Evolutionary conservation across 2,329 filamentous ascomycete species (phyloP).

Genomic region (Thelonectria olida): DNA sequence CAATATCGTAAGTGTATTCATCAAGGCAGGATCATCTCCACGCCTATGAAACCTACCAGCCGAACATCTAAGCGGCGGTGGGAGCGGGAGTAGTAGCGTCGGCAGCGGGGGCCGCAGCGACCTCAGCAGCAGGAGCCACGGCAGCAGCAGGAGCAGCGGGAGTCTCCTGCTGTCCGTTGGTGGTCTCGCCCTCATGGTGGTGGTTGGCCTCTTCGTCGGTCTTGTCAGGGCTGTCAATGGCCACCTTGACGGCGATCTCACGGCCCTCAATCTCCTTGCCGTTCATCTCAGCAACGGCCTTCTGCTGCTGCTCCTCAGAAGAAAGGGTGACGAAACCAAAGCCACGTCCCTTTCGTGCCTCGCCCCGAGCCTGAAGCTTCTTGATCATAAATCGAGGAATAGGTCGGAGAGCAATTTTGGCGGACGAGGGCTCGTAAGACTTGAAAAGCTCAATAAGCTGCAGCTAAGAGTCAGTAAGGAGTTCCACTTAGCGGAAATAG

Average conservation of each 20-base stretch:
- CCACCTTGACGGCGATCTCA: slow-evolving; percentile 99
- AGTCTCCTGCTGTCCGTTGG: slow-evolving; percentile 53
- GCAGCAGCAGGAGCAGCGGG: slow-evolving; percentile 30
- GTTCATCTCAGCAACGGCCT: slow-evolving; percentile 98
- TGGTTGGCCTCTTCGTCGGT: slow-evolving; percentile 82
- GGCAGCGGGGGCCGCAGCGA: slow-evolving; percentile 41
- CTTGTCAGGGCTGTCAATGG: slow-evolving; percentile 99
- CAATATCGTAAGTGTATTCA: slow-evolving; percentile 51
- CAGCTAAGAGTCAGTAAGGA: slow-evolving; percentile 34
- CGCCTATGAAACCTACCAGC: slow-evolving; percentile 38
- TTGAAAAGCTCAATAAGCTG: slow-evolving; percentile 98
- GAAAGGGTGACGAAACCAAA: slow-evolving; percentile 98
- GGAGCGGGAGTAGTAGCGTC: slow-evolving; percentile 38
- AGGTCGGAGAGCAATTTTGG: slow-evolving; percentile 98
- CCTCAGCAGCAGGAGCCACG: slow-evolving; percentile 41
- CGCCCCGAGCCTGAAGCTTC: slow-evolving; percentile 98
- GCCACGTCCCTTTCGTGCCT: slow-evolving; percentile 98
- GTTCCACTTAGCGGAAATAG: background rate
- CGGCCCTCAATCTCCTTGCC: slow-evolving; percentile 98
- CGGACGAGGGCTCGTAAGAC: slow-evolving; percentile 89
- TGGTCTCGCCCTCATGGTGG: slow-evolving; percentile 55
- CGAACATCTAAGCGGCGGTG: slow-evolving; percentile 43
- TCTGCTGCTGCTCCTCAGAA: slow-evolving; percentile 95
- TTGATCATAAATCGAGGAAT: slow-evolving; percentile 99
- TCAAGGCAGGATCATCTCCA: slow-evolving; percentile 39